phyloP scores from a whole-genome alignment of 2,329 filamentous ascomycete species.

The Penicillium sp. region DNA sequence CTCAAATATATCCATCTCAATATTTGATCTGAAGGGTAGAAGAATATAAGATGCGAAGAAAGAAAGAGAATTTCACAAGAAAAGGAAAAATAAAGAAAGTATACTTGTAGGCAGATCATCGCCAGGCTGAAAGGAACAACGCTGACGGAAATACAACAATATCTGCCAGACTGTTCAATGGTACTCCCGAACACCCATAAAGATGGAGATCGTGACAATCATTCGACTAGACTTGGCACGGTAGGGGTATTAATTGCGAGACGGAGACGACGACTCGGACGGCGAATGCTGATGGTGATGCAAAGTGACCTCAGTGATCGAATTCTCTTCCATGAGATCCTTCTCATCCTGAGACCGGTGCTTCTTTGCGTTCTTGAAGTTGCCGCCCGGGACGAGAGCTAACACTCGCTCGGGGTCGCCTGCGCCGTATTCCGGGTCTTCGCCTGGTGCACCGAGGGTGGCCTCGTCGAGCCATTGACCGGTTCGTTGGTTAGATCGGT shows the following conservation, averaged over 20 bases:
- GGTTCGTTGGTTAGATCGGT: constrained; percentile 13
- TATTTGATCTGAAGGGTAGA: constrained; percentile 1
- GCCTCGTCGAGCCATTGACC: constrained; percentile 27
- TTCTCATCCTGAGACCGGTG: constrained; percentile 16
- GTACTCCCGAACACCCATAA: too few relatives aligned
- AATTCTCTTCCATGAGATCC: constrained; percentile 3
- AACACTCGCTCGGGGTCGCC: constrained; percentile 23
- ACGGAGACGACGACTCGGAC: constrained; percentile 7
- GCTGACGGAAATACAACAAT: too few relatives aligned
- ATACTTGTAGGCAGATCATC: not conserved
- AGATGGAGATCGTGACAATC: too few relatives aligned
- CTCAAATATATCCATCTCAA: constrained; percentile 6
- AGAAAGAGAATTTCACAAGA: constrained; percentile 3
- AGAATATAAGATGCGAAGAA: constrained; percentile 1
- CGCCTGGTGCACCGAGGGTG: constrained; percentile 25
- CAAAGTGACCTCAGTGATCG: constrained; percentile 8
- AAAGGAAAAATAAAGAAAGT: constrained; percentile 1
- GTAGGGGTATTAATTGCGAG: not conserved
- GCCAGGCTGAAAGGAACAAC: constrained; percentile 1
- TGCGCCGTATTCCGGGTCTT: constrained; percentile 26
- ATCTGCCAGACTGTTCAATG: too few relatives aligned
- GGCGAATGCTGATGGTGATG: constrained; percentile 4
- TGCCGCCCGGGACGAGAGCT: constrained; percentile 14
- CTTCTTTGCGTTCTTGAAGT: constrained; percentile 10
- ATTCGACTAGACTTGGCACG: not conserved